Conservation (phyloP, 2,329 filamentous ascomycete species). For the Alternaria triticina region DNA sequence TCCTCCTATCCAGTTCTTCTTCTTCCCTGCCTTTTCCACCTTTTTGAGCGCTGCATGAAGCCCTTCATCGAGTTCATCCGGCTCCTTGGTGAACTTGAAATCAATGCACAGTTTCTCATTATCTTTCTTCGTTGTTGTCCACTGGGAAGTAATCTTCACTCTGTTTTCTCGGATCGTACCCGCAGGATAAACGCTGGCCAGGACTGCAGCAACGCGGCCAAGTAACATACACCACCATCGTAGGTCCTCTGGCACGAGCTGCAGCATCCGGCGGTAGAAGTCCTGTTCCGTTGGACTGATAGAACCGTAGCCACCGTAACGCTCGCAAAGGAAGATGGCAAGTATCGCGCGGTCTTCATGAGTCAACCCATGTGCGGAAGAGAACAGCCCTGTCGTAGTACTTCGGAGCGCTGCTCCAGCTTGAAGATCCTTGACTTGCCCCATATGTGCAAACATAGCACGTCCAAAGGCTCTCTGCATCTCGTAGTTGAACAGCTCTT, state of each 20-base stretch:
- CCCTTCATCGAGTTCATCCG: constrained; percentile 42
- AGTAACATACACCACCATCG: constrained; percentile 72
- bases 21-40: constrained; percentile 49
- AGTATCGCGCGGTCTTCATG: constrained; percentile 75
- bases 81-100: constrained; percentile 30
- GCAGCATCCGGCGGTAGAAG: constrained; percentile 61
- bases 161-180: constrained; percentile 56
- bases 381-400: constrained; percentile 71
- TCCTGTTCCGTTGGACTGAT: constrained; percentile 64
- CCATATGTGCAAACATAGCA: constrained; percentile 59
- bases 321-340: constrained; percentile 72
- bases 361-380: constrained; percentile 72
- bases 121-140: constrained; percentile 36
- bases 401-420: constrained; percentile 75
- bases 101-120: constrained; percentile 39
- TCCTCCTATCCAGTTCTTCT: constrained; percentile 47
- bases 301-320: constrained; percentile 69
- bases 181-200: constrained; percentile 67
- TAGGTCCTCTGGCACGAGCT: constrained; percentile 60
- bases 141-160: constrained; percentile 30
- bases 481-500: constrained; percentile 51
- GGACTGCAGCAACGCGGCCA: constrained; percentile 64
- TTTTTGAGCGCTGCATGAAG: constrained; percentile 37
- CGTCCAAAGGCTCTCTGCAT: constrained; percentile 65
- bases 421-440: constrained; percentile 52